phyloP scores from a whole-genome alignment of 257 asterid species.

The Solanum dulcamara region DNA sequence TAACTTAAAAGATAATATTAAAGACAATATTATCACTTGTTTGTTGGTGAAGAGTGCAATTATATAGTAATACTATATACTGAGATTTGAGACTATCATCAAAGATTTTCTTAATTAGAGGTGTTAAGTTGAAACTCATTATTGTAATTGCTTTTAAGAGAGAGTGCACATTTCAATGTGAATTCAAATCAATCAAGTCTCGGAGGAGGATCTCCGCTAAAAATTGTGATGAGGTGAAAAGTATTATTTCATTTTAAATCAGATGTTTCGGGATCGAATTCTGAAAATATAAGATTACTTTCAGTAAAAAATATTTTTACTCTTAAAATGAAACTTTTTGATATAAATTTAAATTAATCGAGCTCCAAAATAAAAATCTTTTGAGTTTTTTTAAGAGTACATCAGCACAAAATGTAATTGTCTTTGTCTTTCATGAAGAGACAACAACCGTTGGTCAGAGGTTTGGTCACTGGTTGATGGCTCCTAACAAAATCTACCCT shows the following conservation, averaged over 20 bases:
- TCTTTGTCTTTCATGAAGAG: background rate
- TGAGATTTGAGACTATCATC: background rate
- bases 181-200: background rate
- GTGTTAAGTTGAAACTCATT: background rate
- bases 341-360: background rate
- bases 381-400: background rate
- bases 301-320: background rate
- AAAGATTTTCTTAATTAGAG: background rate
- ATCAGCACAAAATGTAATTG: background rate
- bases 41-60: background rate
- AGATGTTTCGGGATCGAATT: fast-evolving
- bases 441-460: background rate
- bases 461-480: background rate
- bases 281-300: background rate
- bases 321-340: fast-evolving
- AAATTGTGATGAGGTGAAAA: background rate
- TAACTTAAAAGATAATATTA: background rate
- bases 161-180: background rate
- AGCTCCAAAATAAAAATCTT: background rate
- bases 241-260: background rate
- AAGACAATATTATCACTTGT: background rate
- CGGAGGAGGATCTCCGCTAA: background rate
- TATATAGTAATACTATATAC: background rate
- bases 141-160: background rate
- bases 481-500: background rate